These are phyloP conservation scores for Linnemannia exigua DNA, from an alignment of 192 early-diverging fungal genomes.

Conservation along the genomic window DNA sequence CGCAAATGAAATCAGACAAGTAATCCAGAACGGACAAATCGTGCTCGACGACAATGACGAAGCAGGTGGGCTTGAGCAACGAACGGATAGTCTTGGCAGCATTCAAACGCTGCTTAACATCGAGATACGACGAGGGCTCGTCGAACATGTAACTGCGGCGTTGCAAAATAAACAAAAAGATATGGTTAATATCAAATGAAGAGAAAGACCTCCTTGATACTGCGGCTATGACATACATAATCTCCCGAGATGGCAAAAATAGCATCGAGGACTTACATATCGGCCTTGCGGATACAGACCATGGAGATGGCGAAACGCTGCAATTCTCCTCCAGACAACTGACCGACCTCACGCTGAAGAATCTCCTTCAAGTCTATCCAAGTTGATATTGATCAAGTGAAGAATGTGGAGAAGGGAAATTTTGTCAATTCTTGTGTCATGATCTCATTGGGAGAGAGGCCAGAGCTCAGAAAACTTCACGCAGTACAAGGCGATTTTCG, in stretches of 20 bases:
- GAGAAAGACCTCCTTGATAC: not conserved
- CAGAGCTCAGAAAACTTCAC: not conserved
- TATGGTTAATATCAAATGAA: not conserved
- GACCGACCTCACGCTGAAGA: conserved; percentile 84
- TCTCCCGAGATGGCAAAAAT: not conserved
- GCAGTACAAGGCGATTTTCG: no score
- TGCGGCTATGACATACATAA: not conserved
- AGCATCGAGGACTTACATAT: conserved; percentile 73
- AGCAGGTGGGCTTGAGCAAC: conserved; percentile 77
- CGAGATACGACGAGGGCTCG: conserved; percentile 97
- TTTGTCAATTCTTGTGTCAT: not conserved
- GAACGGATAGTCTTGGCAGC: conserved; percentile 94
- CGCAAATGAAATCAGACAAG: conserved; percentile 98
- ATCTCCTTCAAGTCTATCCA: conserved; percentile 84
- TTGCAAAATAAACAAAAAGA: not conserved
- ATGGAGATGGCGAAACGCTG: conserved; percentile 98
- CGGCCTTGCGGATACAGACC: conserved; percentile 83
- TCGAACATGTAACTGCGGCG: conserved; percentile 94
- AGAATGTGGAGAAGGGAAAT: not conserved
- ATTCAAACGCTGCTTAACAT: conserved; percentile 99
- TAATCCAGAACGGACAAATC: conserved; percentile 98
- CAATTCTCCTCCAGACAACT: conserved; percentile 96
- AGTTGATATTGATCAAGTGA: not conserved
- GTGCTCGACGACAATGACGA: conserved; percentile 98
- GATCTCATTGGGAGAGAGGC: not conserved